Evolutionary conservation across 176 grass and related monocot species (phyloP), one percentile per base, ranked within the genome.

Genomic region (Triticum dicoccoides): DNA sequence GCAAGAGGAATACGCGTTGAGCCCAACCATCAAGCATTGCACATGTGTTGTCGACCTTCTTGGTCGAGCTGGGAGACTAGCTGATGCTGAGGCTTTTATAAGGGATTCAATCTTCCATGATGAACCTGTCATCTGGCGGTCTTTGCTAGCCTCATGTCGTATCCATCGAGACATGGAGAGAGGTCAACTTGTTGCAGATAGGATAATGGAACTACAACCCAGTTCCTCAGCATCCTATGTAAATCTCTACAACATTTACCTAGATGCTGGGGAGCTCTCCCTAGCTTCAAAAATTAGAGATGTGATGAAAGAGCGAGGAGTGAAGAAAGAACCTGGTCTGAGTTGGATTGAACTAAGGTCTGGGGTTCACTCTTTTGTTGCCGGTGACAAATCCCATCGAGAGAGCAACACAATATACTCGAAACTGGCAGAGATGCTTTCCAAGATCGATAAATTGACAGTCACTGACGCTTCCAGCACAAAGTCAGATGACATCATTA

Each of bases 21-120:
- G 29, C 24, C 91, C 94, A 65, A 92, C 74, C 69, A 56, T 91
- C 76, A 90, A 90, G 80, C 94, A 94, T 84, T 79, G 77, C 38
- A 81, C 94, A 52, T 94, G 89, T 90, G 82, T 97, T 86, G 94
- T 97, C 64, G 89, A 94, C 65, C 92, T 92, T 34, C 85, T 97
- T 79, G 94, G 92, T 18, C 89, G 91, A 54, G 79, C 92, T 73
- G 91, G 91, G 78, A 97, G 90, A 86, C 73, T 94, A 86, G 90
- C 25, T 61, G 89, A 97, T 68, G 91, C 89, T 20, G 94, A 97
- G 73, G 69, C 65, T 18, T 92, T 94, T 65, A 76, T 97, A 78
- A 79, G 37, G 12, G 77, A 92, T 38, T 92, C 87, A 11, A 17
- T 75, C 49, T 97, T 94, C 71, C 62, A 82, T 82, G 72, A 83